phyloP scores from a whole-genome alignment of 2,329 filamentous ascomycete species.

The Aspergillus puulaauensis region DNA sequence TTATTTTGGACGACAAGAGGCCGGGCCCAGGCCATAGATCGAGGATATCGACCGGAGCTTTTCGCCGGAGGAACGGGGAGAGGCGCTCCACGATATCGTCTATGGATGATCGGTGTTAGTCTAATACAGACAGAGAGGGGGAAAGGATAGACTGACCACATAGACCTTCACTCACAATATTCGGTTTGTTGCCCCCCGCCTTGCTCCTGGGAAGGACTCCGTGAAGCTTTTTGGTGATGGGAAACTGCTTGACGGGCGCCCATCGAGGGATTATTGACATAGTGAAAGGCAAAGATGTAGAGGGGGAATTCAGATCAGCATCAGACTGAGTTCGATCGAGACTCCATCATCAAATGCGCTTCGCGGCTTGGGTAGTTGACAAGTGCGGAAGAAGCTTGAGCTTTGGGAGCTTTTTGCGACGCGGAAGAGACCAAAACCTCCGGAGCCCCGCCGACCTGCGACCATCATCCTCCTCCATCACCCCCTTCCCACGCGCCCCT shows the following conservation, averaged over 20 bases:
- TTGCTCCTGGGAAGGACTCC: slow-evolving; percentile 7
- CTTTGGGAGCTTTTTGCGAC: background rate
- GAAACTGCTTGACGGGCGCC: slow-evolving; percentile 20
- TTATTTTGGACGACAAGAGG: slow-evolving; percentile 74
- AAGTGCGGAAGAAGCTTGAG: background rate
- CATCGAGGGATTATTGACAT: slow-evolving; percentile 16
- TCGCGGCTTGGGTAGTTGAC: background rate
- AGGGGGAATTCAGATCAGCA: background rate
- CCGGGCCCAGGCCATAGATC: slow-evolving; percentile 82
- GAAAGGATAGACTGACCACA: slow-evolving; percentile 28
- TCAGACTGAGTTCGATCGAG: background rate
- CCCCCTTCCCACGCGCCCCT: background rate
- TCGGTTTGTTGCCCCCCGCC: slow-evolving; percentile 8
- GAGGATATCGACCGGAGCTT: slow-evolving; percentile 78
- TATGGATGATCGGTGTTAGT: slow-evolving; percentile 18
- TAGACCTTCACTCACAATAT: slow-evolving; percentile 33
- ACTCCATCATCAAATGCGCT: background rate
- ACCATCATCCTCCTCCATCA: background rate
- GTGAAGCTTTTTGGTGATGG: slow-evolving; percentile 21
- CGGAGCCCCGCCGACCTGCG: background rate
- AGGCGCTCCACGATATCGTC: slow-evolving; percentile 71
- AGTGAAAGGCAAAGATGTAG: background rate
- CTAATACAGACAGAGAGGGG: background rate
- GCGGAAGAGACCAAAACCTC: background rate
- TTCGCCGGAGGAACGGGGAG: slow-evolving; percentile 65